Percentiles rank a stretch among this genome's conserved stretches.
phyloP scores from a whole-genome alignment of 805 yeast genomes.

The Metschnikowia arizonensis region DNA sequence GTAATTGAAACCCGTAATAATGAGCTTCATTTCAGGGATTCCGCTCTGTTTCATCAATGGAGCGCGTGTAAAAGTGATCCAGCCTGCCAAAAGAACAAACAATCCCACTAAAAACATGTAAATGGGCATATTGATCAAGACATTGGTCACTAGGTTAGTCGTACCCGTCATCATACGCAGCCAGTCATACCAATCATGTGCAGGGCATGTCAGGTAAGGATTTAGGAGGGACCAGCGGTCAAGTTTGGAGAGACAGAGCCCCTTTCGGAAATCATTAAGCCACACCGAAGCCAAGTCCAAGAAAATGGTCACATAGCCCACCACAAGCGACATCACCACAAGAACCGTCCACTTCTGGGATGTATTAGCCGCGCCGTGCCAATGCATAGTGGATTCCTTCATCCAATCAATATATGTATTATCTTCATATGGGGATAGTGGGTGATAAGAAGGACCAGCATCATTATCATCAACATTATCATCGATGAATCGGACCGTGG shows the following conservation, averaged over 20 bases:
- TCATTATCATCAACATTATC: too few relatives aligned
- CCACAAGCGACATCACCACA: constrained; percentile 39
- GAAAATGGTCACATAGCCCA: constrained; percentile 47
- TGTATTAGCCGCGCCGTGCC: constrained; percentile 13
- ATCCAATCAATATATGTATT: constrained; percentile 52
- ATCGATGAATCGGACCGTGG: neutral
- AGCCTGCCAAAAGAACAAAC: constrained; percentile 27
- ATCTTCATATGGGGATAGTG: constrained; percentile 28
- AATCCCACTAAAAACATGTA: constrained; percentile 27
- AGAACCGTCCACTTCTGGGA: constrained; percentile 47
- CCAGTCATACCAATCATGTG: constrained; percentile 39
- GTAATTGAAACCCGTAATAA: constrained; percentile 62
- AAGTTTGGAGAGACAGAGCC: constrained; percentile 41
- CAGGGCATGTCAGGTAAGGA: constrained; percentile 43
- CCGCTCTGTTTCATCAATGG: constrained; percentile 49
- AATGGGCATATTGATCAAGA: constrained; percentile 34
- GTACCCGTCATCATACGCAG: constrained; percentile 24
- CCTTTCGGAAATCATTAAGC: constrained; percentile 51
- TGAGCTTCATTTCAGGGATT: constrained; percentile 66
- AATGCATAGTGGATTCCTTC: constrained; percentile 33
- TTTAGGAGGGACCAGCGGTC: constrained; percentile 39
- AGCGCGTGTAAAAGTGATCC: constrained; percentile 24
- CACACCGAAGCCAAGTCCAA: constrained; percentile 48
- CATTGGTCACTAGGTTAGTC: constrained; percentile 15
- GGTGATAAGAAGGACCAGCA: too few relatives aligned